Conservation (phyloP, 2,329 filamentous ascomycete species). For the Trichophyton equinum region DNA sequence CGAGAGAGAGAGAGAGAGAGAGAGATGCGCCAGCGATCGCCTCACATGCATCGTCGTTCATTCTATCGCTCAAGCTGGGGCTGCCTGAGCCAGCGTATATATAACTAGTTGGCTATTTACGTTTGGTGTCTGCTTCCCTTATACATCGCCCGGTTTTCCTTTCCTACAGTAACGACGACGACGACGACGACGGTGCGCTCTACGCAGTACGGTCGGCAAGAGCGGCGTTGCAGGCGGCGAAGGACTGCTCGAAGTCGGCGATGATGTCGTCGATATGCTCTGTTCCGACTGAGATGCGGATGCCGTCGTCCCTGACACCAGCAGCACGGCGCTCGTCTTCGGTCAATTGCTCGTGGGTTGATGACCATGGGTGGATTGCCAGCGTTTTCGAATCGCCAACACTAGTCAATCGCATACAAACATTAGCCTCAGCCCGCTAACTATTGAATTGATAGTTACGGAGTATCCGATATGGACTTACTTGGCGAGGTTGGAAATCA, state of each 20-base stretch:
- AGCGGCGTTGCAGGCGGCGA: constrained; percentile 41
- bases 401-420: constrained; percentile 19
- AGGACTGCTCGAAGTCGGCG: constrained; percentile 85
- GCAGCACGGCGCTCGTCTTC: constrained; percentile 69
- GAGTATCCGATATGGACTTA: constrained; percentile 20
- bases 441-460: not conserved
- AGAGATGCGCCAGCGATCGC: too few species aligned
- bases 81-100: too few species aligned
- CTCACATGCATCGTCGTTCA: not conserved
- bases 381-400: constrained; percentile 92
- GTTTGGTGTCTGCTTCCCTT: not conserved
- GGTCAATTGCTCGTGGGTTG: constrained; percentile 82
- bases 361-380: constrained; percentile 89
- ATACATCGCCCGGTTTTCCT: not conserved
- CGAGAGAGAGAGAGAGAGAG: not conserved
- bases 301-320: constrained; percentile 77
- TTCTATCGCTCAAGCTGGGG: not conserved
- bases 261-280: constrained; percentile 98
- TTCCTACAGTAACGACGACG: not conserved
- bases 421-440: not conserved
- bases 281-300: constrained; percentile 87
- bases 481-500: constrained; percentile 93
- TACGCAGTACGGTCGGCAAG: constrained; percentile 9
- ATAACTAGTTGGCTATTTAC: too few species aligned
- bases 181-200: not conserved